Evolutionary conservation across 2,329 filamentous ascomycete species (phyloP).

Genomic region (Hypoxylon sp.): DNA sequence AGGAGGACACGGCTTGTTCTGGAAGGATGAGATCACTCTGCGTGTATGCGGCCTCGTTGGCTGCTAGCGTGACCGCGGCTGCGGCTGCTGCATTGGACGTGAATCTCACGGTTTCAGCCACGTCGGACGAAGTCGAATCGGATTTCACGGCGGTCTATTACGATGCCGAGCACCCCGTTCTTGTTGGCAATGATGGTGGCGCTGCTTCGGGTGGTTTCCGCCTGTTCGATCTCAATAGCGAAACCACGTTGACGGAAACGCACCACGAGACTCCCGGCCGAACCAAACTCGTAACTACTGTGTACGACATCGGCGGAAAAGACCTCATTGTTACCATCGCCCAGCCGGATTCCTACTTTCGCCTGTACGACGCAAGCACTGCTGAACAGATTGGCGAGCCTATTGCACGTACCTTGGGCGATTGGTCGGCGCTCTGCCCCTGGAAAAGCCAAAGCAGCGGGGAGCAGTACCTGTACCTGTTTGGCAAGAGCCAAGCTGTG

Average conservation of each 20-base stretch:
- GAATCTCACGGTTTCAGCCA: constrained; percentile 49
- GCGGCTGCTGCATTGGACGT: constrained; percentile 26
- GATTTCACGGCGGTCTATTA: constrained; percentile 61
- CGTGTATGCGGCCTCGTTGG: constrained; percentile 28
- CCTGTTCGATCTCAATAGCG: constrained; percentile 55
- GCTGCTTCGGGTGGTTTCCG: constrained; percentile 61
- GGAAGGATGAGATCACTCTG: constrained; percentile 23
- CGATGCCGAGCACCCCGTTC: constrained; percentile 53
- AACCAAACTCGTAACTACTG: constrained; percentile 61
- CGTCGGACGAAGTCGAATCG: constrained; percentile 58
- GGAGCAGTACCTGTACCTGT: constrained; percentile 62
- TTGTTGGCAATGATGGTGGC: constrained; percentile 64
- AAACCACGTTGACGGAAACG: constrained; percentile 54
- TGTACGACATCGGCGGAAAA: constrained; percentile 56
- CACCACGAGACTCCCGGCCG: constrained; percentile 57
- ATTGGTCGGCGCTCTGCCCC: constrained; percentile 64
- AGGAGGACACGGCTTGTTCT: not conserved
- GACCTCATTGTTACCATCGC: constrained; percentile 61
- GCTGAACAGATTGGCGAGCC: constrained; percentile 54
- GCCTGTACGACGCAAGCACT: constrained; percentile 57
- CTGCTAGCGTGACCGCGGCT: constrained; percentile 13
- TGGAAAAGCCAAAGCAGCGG: constrained; percentile 59
- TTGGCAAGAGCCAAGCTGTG: constrained; percentile 60
- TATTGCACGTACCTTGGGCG: constrained; percentile 57
- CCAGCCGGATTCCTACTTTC: constrained; percentile 60